Evolutionary conservation across 139 green algal species (phyloP).

Genomic region (Chlorella vulgaris): DNA sequence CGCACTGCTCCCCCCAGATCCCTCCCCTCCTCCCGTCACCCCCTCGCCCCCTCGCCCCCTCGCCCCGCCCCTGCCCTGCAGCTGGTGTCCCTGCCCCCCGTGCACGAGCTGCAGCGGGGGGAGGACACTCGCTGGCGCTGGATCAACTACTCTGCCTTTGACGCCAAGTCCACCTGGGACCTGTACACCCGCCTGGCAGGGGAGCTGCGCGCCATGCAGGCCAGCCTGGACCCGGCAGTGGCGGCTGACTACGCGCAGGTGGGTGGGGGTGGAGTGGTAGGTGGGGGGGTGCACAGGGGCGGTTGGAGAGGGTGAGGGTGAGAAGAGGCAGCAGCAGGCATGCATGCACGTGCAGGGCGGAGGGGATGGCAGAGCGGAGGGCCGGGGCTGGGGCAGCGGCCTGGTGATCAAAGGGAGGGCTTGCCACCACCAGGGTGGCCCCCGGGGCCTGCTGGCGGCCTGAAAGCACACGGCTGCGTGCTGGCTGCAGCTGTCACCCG

Average conservation of each 20-base stretch:
- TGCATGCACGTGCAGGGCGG: too few species aligned
- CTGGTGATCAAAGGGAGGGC: too few species aligned
- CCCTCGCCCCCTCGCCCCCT: not conserved
- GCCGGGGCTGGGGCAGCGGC: too few species aligned
- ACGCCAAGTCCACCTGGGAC: slow-evolving; percentile 92
- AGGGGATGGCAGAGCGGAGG: too few species aligned
- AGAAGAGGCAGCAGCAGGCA: too few species aligned
- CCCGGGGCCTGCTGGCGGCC: too few species aligned
- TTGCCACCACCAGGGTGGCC: too few species aligned
- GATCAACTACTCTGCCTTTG: slow-evolving; percentile 91
- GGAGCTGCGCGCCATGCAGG: slow-evolving; percentile 41
- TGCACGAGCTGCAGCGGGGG: slow-evolving; percentile 78
- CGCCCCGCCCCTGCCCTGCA: not conserved
- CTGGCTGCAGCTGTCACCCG: too few species aligned
- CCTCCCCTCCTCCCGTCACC: not conserved
- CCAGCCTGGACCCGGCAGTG: slow-evolving; percentile 30
- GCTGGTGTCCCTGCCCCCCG: slow-evolving; percentile 55
- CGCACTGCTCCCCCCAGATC: not conserved
- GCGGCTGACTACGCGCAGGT: slow-evolving; percentile 11
- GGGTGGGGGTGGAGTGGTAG: not conserved
- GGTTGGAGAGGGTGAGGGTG: too few species aligned
- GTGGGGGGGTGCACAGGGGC: not conserved
- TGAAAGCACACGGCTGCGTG: too few species aligned
- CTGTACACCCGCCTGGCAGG: slow-evolving; percentile 62
- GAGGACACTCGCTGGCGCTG: slow-evolving; percentile 64